Base-by-base conservation (phyloP, 2,329 filamentous ascomycete genomes). In the Microsporum ferrugineum region DNA sequence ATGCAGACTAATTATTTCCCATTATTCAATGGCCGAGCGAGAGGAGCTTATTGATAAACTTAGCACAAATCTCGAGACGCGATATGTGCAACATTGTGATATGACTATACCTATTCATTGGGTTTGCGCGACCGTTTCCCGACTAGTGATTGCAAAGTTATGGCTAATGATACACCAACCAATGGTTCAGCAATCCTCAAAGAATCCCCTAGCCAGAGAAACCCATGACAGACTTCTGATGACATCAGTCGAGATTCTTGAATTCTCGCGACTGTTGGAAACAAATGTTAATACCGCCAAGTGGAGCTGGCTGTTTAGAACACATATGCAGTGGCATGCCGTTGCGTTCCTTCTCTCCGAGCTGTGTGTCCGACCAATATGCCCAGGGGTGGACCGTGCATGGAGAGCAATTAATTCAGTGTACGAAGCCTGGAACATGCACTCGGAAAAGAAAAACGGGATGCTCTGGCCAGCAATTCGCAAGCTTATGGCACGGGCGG, bases 101-200 rank as follows among this genome's bases (percentile, higher is more conserved):
- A 77, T 79, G 68, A 74, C 64, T 17, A 71, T 82, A 53, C 78
- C 81, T 0, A 74, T 89, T 0, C 84, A 84, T 64, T 89, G 86
- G 85, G 82, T 88, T 31, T 82, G 82, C 5, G 84, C 83, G 2
- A 87, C 87, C 33, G 79, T 89, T 29, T 81, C 84, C 2, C 82
- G 87, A 7, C 78, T 92, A 36, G 84, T 91, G 64, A 82, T 91
- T 74, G 85, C 85, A 59, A 92, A 91, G 73, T 84, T 91, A 77
- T 89, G 86, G 76, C 79, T 94, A 39, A 81, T 91, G 63, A 81
- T 89, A 1, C 88, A 92, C 68, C 85, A 92, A 66, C 88, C 88
- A 0, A 80, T 87, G 67, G 83, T 88, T 36, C 82, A 84, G 58
- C 79, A 80, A 38, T 81, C 80, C 7, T 79, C 78, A n/a, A 33